Conservation (phyloP, 140 eudicot species). For the Anethum foeniculum region DNA sequence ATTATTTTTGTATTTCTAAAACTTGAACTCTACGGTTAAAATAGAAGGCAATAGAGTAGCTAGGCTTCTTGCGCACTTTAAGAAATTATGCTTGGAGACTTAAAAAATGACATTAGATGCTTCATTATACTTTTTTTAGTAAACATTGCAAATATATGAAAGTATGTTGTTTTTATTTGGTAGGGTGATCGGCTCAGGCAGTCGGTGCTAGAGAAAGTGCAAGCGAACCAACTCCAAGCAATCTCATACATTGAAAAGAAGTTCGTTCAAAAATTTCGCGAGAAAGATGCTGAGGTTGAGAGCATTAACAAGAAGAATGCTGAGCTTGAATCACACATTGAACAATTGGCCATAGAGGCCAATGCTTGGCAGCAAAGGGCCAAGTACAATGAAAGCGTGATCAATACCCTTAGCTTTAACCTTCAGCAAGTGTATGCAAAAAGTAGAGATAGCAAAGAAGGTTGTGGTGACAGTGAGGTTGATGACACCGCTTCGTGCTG, state of each 20-base stretch:
- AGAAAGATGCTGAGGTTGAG: conserved; percentile 66
- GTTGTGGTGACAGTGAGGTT: conserved; percentile 88
- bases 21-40: not conserved
- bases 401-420: conserved; percentile 53
- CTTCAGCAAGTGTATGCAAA: conserved; percentile 69
- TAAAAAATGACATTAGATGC: too few species aligned
- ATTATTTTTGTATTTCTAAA: not conserved
- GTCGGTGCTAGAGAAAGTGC: conserved; percentile 58
- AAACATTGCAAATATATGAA: not conserved
- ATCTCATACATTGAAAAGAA: conserved; percentile 62
- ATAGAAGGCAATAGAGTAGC: not conserved
- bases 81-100: not conserved
- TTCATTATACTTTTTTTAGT: not conserved
- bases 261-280: conserved; percentile 51
- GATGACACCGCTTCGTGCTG: conserved; percentile 85
- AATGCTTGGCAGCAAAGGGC: conserved; percentile 79
- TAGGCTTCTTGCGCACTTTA: not conserved
- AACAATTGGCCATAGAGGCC: conserved; percentile 61
- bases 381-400: conserved; percentile 60
- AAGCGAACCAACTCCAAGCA: conserved; percentile 57
- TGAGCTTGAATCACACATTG: conserved; percentile 65
- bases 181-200: conserved; percentile 78
- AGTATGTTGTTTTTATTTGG: not conserved
- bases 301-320: conserved; percentile 52
- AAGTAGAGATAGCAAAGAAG: conserved; percentile 76